A percentile compares a stretch with the other conserved stretches of the same genome.
Conservation (phyloP, 164 flowering plant genomes). For the Paratinospora sagittata region DNA sequence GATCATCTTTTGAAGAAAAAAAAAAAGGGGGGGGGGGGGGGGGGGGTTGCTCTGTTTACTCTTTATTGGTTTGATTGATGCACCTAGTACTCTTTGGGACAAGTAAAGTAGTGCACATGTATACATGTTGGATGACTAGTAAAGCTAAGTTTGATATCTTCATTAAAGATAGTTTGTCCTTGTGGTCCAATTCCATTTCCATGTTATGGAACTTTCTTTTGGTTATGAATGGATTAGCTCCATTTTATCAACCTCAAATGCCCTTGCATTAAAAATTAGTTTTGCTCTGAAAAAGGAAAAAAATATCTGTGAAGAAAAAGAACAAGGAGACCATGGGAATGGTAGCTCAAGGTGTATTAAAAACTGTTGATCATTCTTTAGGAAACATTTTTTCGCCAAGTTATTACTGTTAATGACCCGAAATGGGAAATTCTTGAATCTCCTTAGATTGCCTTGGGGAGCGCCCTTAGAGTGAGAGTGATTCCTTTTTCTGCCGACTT, state of each 20-base stretch:
- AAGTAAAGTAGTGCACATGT: not conserved
- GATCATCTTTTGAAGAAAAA: not conserved
- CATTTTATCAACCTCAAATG: not conserved
- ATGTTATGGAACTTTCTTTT: not conserved
- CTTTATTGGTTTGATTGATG: not conserved
- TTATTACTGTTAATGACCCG: not conserved
- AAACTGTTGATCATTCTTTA: too few species aligned
- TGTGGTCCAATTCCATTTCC: not conserved
- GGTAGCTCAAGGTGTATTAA: too few species aligned
- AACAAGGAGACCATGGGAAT: too few species aligned
- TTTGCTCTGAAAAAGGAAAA: too few species aligned
- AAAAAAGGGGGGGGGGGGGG: too few species aligned
- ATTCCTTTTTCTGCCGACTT: too few species aligned
- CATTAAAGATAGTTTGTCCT: not conserved
- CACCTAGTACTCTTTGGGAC: not conserved
- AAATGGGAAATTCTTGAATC: not conserved
- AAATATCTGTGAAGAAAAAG: too few species aligned
- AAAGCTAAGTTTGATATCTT: slow-evolving; percentile 6
- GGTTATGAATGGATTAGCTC: not conserved
- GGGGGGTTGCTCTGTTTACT: not conserved
- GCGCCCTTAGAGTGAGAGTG: too few species aligned
- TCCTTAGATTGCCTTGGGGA: too few species aligned
- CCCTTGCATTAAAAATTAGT: not conserved
- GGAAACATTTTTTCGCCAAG: too few species aligned
- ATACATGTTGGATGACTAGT: not conserved